Conservation (phyloP, 2,329 filamentous ascomycete genomes). For the Thelonectria discophora region DNA sequence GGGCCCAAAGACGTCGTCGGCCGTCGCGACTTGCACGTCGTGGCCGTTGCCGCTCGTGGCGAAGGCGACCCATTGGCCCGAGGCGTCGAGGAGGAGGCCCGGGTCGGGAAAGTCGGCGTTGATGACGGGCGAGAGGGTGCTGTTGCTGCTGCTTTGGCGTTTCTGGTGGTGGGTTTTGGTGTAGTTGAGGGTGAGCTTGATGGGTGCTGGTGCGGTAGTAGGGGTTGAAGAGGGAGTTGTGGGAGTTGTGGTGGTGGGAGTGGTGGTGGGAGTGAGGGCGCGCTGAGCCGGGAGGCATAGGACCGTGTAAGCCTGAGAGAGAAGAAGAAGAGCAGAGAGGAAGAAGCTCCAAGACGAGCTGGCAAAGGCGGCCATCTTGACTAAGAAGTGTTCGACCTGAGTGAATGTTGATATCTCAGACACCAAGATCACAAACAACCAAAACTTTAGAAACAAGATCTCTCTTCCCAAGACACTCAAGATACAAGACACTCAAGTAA, state of each 20-base stretch:
- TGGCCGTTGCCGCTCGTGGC: slow-evolving; percentile 60
- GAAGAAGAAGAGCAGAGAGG: slow-evolving; percentile 5
- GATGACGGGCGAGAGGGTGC: slow-evolving; percentile 25
- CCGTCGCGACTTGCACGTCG: slow-evolving; percentile 63
- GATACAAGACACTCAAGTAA: neutral
- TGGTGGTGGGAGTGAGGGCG: neutral
- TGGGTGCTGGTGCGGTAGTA: neutral
- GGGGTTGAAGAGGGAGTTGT: neutral
- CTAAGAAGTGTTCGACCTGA: neutral
- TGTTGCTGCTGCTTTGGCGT: slow-evolving; percentile 26
- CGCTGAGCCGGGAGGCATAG: slow-evolving; percentile 2
- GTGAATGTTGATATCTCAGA: no score
- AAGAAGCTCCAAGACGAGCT: slow-evolving; percentile 9
- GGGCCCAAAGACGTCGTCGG: slow-evolving; percentile 57
- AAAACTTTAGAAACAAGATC: neutral
- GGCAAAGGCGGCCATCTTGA: slow-evolving; percentile 2
- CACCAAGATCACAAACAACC: neutral
- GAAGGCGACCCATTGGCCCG: slow-evolving; percentile 66
- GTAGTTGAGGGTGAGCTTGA: slow-evolving; percentile 17
- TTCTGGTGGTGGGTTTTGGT: slow-evolving; percentile 7
- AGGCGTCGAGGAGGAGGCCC: slow-evolving; percentile 56
- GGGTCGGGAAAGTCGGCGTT: slow-evolving; percentile 63
- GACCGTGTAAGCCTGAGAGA: slow-evolving; percentile 1
- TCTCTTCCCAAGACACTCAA: no score
- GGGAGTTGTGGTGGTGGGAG: no score